Conservation (phyloP, 164 flowering plant genomes). For the Protea cynaroides region DNA sequence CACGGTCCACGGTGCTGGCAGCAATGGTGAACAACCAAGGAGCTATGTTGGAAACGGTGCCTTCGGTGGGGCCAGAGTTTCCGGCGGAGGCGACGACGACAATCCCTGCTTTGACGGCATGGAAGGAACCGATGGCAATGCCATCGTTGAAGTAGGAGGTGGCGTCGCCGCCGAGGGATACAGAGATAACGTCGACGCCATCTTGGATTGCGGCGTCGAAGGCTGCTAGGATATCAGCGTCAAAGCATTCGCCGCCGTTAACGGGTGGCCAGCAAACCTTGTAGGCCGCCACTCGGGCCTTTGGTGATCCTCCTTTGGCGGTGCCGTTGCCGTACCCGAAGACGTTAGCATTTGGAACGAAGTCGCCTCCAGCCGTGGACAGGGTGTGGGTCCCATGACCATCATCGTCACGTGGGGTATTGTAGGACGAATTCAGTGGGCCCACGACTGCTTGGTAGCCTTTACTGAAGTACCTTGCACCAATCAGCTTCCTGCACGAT, state of each 20-base stretch:
- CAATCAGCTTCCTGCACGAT: slow-evolving; percentile 36
- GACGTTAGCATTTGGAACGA: slow-evolving; percentile 29
- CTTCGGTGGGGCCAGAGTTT: slow-evolving; percentile 33
- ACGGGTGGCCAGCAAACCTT: slow-evolving; percentile 37
- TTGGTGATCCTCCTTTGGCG: slow-evolving; percentile 46
- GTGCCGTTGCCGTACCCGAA: slow-evolving; percentile 32
- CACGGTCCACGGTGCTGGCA: slow-evolving; percentile 60
- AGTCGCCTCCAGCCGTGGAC: slow-evolving; percentile 44
- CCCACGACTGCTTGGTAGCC: slow-evolving; percentile 13
- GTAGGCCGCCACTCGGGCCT: slow-evolving; percentile 43
- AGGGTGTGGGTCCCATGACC: slow-evolving; percentile 53
- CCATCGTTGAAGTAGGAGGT: slow-evolving; percentile 30
- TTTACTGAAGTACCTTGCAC: slow-evolving; percentile 36
- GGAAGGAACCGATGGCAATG: slow-evolving; percentile 48
- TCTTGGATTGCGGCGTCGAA: slow-evolving; percentile 47
- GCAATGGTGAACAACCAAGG: slow-evolving; percentile 69
- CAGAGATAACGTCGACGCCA: slow-evolving; percentile 44
- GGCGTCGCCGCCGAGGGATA: slow-evolving; percentile 38
- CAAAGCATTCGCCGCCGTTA: slow-evolving; percentile 23
- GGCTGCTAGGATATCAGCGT: slow-evolving; percentile 36
- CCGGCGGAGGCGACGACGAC: slow-evolving; percentile 46
- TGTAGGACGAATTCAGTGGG: not conserved
- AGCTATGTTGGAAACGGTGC: slow-evolving; percentile 32
- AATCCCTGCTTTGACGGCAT: slow-evolving; percentile 50
- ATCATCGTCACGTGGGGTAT: slow-evolving; percentile 23